Conservation (phyloP, 192 early-diverging fungal species). For the Coemansia sp. region DNA sequence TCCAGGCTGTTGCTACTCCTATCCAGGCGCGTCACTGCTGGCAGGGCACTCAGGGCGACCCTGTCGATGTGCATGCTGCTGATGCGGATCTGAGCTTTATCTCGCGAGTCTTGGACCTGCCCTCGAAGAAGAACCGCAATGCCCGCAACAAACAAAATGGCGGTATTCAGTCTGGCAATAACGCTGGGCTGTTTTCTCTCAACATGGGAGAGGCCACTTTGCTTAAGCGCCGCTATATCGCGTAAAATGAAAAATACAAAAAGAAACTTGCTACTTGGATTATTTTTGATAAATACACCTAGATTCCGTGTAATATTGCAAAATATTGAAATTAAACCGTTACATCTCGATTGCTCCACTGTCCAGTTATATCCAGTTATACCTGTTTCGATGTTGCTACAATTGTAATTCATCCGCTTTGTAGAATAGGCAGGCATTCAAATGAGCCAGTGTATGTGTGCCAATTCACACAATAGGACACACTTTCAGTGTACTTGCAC, state of each 20-base stretch:
- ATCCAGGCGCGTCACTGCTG: constrained; percentile 58
- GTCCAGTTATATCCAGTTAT: not conserved
- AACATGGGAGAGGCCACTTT: constrained; percentile 57
- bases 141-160: constrained; percentile 24
- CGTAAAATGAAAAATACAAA: not conserved
- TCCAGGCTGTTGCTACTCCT: constrained; percentile 52
- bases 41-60: constrained; percentile 56
- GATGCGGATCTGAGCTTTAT: constrained; percentile 53
- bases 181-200: constrained; percentile 37
- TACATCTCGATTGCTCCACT: not conserved
- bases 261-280: not conserved
- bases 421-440: not conserved
- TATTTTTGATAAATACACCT: not conserved
- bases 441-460: not conserved
- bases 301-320: not conserved
- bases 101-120: constrained; percentile 50
- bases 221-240: constrained; percentile 50
- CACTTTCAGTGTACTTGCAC: not conserved
- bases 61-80: constrained; percentile 52
- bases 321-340: not conserved
- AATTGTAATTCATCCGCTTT: not conserved
- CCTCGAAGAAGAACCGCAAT: constrained; percentile 49
- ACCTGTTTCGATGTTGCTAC: not conserved
- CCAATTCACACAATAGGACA: not conserved
- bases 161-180: not conserved